phyloP scores from a whole-genome alignment of 345 rosid genomes.

The Excoecaria cochinchinensis region DNA sequence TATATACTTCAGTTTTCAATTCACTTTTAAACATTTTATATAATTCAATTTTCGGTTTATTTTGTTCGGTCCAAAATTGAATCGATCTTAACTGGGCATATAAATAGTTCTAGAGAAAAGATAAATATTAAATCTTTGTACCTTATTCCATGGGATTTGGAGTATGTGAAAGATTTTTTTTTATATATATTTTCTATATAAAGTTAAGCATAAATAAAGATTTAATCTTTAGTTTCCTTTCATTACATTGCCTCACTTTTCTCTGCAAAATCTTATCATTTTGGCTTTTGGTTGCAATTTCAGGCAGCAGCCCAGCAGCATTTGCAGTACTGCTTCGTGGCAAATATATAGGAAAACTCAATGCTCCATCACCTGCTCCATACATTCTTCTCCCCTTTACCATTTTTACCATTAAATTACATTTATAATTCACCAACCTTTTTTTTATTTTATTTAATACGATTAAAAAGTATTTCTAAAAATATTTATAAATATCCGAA shows the following conservation, averaged over 20 bases:
- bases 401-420: too few relatives aligned
- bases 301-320: slow-evolving; percentile 41
- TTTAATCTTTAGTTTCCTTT: not conserved
- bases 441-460: too few relatives aligned
- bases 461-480: not conserved
- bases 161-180: slow-evolving; percentile 4
- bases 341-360: slow-evolving; percentile 34
- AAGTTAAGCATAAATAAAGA: not conserved
- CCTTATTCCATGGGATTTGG: slow-evolving; percentile 31
- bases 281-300: slow-evolving; percentile 41
- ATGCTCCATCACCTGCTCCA: slow-evolving; percentile 50
- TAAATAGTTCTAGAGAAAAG: not conserved
- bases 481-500: not conserved
- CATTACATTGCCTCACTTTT: slow-evolving; percentile 35
- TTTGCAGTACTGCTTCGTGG: slow-evolving; percentile 28
- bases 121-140: slow-evolving; percentile 24
- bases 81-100: too few relatives aligned
- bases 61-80: too few relatives aligned
- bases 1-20: too few relatives aligned
- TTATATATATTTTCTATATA: not conserved
- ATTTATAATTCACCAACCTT: slow-evolving; percentile 7
- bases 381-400: slow-evolving; percentile 37
- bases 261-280: slow-evolving; percentile 44
- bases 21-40: too few relatives aligned
- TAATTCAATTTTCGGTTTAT: too few relatives aligned